Conservation (phyloP, 192 early-diverging fungal species). For the Spinellus fusiger region DNA sequence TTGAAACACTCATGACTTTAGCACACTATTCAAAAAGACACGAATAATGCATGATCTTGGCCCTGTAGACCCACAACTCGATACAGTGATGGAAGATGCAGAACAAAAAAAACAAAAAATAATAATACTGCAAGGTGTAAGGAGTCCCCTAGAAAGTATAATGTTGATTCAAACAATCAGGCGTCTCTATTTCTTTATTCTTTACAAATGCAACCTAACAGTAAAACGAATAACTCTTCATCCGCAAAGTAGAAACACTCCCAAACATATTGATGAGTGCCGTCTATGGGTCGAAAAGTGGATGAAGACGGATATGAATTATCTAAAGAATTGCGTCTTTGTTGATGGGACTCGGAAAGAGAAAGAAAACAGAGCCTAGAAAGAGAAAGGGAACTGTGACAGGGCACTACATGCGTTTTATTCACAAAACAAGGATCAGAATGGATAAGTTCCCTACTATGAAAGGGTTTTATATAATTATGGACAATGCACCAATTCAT, state of each 20-base stretch:
- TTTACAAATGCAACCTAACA: not conserved
- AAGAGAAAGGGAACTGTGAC: not conserved
- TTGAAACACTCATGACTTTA: not conserved
- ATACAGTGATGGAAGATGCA: not conserved
- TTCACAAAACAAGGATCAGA: not conserved
- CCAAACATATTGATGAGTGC: not conserved
- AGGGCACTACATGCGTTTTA: not conserved
- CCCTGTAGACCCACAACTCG: not conserved
- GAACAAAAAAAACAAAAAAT: too few species aligned
- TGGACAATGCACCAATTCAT: too few species aligned
- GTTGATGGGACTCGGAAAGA: not conserved
- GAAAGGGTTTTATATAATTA: not conserved
- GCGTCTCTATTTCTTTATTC: not conserved
- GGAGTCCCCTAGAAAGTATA: not conserved
- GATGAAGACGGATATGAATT: not conserved
- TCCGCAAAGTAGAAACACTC: not conserved
- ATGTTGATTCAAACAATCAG: not conserved
- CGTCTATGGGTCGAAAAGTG: not conserved
- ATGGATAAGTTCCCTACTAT: not conserved
- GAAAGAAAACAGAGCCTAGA: not conserved
- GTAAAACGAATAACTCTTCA: not conserved
- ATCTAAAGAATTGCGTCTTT: not conserved
- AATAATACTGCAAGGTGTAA: too few species aligned
- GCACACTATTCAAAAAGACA: not conserved
- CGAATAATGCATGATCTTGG: not conserved